phyloP scores from a whole-genome alignment of 768 basidiomycete genomes.

The Tulasnella sp. region DNA sequence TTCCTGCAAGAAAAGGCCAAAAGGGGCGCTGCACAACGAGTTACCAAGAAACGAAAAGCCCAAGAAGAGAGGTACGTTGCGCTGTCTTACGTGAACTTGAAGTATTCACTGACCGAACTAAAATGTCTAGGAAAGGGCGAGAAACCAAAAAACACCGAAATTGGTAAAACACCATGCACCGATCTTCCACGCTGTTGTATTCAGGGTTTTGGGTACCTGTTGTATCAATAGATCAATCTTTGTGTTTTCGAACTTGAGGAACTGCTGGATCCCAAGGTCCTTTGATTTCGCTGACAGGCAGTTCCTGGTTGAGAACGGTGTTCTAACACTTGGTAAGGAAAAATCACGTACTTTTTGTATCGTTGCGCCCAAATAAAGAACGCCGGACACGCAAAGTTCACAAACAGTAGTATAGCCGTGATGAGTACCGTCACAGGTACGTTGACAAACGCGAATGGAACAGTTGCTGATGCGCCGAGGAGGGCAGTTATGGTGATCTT shows the following conservation, averaged over 20 bases:
- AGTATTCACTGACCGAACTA: not conserved
- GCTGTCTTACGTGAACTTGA: not conserved
- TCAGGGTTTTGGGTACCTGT: not conserved
- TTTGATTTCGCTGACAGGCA: constrained; percentile 59
- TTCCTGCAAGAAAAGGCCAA: not conserved
- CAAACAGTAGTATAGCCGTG: constrained; percentile 36
- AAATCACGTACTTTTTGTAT: constrained; percentile 68
- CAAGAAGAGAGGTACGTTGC: not conserved
- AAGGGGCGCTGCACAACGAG: not conserved
- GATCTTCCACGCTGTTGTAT: not conserved
- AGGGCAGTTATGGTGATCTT: constrained; percentile 43
- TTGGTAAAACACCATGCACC: not conserved
- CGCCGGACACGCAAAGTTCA: constrained; percentile 62
- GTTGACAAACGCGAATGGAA: constrained; percentile 44
- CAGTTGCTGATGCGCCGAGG: constrained; percentile 39
- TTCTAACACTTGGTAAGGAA: not conserved
- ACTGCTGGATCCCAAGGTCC: constrained; percentile 86
- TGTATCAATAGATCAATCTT: too few relatives aligned
- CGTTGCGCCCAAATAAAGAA: constrained; percentile 73
- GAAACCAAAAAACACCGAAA: not conserved
- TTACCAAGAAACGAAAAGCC: not conserved
- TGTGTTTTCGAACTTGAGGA: constrained; percentile 28
- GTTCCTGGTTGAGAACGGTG: not conserved
- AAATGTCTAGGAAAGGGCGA: not conserved
- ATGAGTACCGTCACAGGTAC: constrained; percentile 42